Conservation (phyloP, 805 yeast species). For the Ogataea methylovora region DNA sequence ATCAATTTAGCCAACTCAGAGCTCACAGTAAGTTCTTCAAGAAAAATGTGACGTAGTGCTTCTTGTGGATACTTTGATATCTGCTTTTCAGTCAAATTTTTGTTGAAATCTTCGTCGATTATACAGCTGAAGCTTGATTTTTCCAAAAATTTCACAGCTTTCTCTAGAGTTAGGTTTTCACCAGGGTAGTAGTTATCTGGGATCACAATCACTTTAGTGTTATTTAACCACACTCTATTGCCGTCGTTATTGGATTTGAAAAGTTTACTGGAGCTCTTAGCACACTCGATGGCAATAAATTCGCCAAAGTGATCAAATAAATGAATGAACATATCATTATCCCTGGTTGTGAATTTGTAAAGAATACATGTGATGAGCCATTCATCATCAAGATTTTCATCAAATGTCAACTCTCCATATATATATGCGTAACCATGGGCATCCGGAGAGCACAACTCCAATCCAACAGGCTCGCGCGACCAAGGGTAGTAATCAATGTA, state of each 20-base stretch:
- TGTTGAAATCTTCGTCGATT: slow-evolving; percentile 16
- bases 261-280: slow-evolving; percentile 39
- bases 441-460: slow-evolving; percentile 5
- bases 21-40: slow-evolving; percentile 11
- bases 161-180: slow-evolving; percentile 28
- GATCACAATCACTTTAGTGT: slow-evolving; percentile 30
- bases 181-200: slow-evolving; percentile 29
- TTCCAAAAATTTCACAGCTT: slow-evolving; percentile 33
- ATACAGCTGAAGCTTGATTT: slow-evolving; percentile 28
- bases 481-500: slow-evolving; percentile 37
- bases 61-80: slow-evolving; percentile 20
- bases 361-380: slow-evolving; percentile 35
- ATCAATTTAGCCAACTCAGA: slow-evolving; percentile 6
- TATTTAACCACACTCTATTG: slow-evolving; percentile 48
- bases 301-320: slow-evolving; percentile 51
- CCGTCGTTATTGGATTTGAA: slow-evolving; percentile 35
- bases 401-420: slow-evolving; percentile 35
- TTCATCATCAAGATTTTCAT: slow-evolving; percentile 37
- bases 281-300: slow-evolving; percentile 41
- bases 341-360: slow-evolving; percentile 23
- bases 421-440: slow-evolving; percentile 17
- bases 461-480: slow-evolving; percentile 24
- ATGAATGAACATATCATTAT: slow-evolving; percentile 33
- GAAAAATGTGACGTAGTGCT: slow-evolving; percentile 20
- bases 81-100: slow-evolving; percentile 8